These are phyloP conservation scores for Polytrichum formosum DNA, from an alignment of 225 moss, liverwort and hornwort species.

Conservation along the genomic window DNA sequence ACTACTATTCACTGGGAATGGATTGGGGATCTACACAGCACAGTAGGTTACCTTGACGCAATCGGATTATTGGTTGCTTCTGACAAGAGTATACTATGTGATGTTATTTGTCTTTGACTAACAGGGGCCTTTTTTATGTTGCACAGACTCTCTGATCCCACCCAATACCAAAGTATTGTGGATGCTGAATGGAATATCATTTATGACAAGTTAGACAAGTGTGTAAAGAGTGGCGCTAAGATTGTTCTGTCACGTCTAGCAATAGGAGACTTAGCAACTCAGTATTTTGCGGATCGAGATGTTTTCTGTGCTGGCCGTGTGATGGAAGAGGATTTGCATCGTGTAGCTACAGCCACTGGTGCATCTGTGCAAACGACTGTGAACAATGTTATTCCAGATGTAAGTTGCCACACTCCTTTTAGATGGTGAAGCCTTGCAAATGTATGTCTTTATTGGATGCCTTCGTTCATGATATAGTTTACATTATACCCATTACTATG, in stretches of 20 bases:
- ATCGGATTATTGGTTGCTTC: background rate
- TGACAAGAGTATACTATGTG: background rate
- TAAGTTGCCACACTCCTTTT: constrained; percentile 22
- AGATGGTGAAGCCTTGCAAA: too few relatives aligned
- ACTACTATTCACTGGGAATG: too few relatives aligned
- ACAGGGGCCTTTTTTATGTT: background rate
- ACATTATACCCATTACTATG: too few relatives aligned
- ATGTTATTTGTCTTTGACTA: background rate
- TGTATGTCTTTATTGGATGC: too few relatives aligned
- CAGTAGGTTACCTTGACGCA: too few relatives aligned
- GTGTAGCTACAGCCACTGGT: constrained; percentile 83
- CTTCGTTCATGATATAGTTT: too few relatives aligned
- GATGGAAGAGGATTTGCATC: constrained; percentile 88
- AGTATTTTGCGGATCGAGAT: constrained; percentile 97
- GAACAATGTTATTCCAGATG: constrained; percentile 87
- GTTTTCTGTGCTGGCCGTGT: constrained; percentile 95
- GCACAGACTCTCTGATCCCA: constrained; percentile 80
- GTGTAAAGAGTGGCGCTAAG: constrained; percentile 92
- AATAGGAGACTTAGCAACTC: constrained; percentile 91
- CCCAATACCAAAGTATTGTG: constrained; percentile 93
- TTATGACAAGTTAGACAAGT: constrained; percentile 92
- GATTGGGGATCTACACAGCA: too few relatives aligned
- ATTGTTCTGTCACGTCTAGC: constrained; percentile 90
- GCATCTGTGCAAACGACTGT: constrained; percentile 93
- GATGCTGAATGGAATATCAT: constrained; percentile 99